Evolutionary conservation across 2,329 filamentous ascomycete species (phyloP).

Genomic region (Corinectria fuckeliana): DNA sequence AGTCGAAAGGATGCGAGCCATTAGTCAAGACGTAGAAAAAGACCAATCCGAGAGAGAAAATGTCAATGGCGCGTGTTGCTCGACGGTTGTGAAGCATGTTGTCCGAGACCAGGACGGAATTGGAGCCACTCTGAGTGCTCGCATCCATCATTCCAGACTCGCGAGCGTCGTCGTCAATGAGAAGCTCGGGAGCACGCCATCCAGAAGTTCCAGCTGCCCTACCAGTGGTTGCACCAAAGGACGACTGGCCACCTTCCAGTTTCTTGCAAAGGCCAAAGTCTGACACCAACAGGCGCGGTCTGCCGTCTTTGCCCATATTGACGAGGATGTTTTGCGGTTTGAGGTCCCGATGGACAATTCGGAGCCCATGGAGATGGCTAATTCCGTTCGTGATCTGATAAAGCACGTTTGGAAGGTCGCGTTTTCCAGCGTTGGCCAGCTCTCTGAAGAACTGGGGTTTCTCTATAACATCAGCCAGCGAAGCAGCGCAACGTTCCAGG

Average conservation of each 20-base stretch:
- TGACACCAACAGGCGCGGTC: constrained; percentile 88
- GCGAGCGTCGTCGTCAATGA: constrained; percentile 77
- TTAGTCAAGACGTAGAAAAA: constrained; percentile 98
- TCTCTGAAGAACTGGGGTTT: constrained; percentile 71
- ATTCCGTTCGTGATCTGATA: constrained; percentile 91
- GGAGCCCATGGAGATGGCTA: constrained; percentile 84
- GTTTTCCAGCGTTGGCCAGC: constrained; percentile 74
- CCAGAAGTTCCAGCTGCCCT: constrained; percentile 93
- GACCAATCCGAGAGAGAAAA: constrained; percentile 96
- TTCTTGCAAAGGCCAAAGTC: constrained; percentile 99
- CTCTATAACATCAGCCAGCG: constrained; percentile 88
- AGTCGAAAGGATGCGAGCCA: constrained; percentile 91
- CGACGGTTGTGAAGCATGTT: constrained; percentile 70
- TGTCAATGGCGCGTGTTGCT: constrained; percentile 94
- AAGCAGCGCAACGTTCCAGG: constrained; percentile 91
- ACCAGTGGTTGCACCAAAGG: constrained; percentile 91
- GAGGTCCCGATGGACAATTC: constrained; percentile 95
- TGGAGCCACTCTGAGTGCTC: constrained; percentile 67
- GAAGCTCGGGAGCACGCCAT: constrained; percentile 94
- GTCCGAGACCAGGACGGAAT: constrained; percentile 62
- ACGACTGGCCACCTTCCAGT: constrained; percentile 90
- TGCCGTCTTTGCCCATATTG: constrained; percentile 71
- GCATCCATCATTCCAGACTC: constrained; percentile 55
- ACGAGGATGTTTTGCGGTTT: constrained; percentile 98
- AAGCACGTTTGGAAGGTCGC: constrained; percentile 79